Evolutionary conservation across 495 filamentous ascomycete genomes (phyloP).

Genomic region (Neurospora pannonica): DNA sequence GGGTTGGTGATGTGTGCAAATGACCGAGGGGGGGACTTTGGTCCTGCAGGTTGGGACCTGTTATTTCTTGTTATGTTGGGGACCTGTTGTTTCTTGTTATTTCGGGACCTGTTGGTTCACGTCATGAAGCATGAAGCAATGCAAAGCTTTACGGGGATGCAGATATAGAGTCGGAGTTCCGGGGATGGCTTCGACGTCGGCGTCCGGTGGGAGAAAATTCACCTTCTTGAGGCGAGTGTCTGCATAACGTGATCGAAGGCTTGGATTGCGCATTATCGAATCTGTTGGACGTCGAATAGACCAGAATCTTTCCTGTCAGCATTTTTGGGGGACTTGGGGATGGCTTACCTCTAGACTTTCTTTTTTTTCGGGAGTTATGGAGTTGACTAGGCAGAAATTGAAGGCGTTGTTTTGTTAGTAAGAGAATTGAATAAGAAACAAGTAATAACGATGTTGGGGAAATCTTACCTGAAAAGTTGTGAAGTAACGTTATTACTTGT

Average conservation of each 20-base stretch:
- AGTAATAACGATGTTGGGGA: too few relatives aligned
- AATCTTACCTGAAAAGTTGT: too few relatives aligned
- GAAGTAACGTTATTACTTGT: too few relatives aligned
- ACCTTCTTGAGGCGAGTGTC: background rate
- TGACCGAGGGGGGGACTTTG: background rate
- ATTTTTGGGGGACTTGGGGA: too few relatives aligned
- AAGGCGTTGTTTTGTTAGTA: too few relatives aligned
- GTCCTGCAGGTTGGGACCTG: background rate
- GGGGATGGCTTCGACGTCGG: background rate
- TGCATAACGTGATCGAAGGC: background rate
- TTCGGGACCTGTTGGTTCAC: background rate
- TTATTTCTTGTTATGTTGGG: too few relatives aligned
- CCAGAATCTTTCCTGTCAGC: too few relatives aligned
- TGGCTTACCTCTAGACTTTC: too few relatives aligned
- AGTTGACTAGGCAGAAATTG: too few relatives aligned
- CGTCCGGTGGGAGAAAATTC: background rate
- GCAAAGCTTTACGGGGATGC: background rate
- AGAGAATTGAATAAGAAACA: too few relatives aligned
- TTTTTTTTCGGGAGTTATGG: too few relatives aligned
- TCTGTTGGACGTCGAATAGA: background rate
- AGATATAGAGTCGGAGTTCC: background rate
- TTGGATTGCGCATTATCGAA: background rate
- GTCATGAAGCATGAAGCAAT: background rate
- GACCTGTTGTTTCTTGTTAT: too few relatives aligned
- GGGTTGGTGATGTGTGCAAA: background rate